Conservation (phyloP, 1,284 basidiomycete genomes). For the Cystobasidium sp. region DNA sequence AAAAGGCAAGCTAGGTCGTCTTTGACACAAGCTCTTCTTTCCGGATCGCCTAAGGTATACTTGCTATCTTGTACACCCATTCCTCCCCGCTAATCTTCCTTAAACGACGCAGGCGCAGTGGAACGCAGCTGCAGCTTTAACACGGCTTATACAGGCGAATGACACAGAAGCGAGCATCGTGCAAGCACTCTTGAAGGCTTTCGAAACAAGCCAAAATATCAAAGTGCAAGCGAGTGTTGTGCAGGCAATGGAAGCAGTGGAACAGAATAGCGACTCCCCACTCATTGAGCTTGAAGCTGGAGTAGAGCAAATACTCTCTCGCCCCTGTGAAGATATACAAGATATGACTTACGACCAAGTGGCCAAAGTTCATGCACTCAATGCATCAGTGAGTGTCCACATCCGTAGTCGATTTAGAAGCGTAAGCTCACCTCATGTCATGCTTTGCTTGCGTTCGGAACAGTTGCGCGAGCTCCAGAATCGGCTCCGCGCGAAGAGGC, state of each 20-base stretch:
- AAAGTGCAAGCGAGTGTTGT: background rate
- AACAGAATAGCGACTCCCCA: background rate
- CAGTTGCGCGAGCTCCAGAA: too few species aligned
- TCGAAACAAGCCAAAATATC: background rate
- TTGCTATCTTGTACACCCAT: background rate
- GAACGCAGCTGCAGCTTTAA: constrained; percentile 17
- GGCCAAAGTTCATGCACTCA: too few species aligned
- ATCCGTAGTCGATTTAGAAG: too few species aligned
- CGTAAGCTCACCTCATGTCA: too few species aligned
- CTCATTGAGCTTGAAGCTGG: too few species aligned
- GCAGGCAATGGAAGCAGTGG: background rate
- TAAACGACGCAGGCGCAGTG: constrained; percentile 4
- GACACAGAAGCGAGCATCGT: background rate
- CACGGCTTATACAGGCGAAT: background rate
- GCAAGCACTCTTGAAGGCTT: background rate
- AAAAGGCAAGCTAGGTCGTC: background rate
- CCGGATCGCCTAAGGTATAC: background rate
- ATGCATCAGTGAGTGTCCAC: too few species aligned
- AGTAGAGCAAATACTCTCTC: too few species aligned
- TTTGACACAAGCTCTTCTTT: background rate
- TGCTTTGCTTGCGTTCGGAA: too few species aligned
- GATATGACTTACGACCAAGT: too few species aligned
- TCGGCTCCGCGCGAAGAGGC: too few species aligned
- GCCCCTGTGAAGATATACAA: too few species aligned
- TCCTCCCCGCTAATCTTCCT: too few species aligned